phyloP scores from a whole-genome alignment of 2,329 filamentous ascomycete genomes.

The Hymenoscyphus repandus region DNA sequence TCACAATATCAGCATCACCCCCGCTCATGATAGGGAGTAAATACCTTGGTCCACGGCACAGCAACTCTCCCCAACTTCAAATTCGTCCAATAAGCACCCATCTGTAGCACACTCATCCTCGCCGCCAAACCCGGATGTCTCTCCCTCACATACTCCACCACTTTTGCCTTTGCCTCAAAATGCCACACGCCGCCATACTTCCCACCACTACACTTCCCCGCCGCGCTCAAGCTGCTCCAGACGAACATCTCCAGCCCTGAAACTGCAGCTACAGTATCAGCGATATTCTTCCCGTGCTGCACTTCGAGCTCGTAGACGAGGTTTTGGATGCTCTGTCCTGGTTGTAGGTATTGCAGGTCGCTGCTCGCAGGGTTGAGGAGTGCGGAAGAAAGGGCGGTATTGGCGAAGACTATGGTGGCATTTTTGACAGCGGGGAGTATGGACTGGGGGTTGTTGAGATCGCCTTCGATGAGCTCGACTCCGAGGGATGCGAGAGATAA shows the following conservation, averaged over 20 bases:
- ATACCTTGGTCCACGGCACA: constrained; percentile 16
- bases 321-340: constrained; percentile 12
- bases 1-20: background rate
- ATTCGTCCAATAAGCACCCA: constrained; percentile 33
- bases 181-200: constrained; percentile 35
- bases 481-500: constrained; percentile 34
- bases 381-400: constrained; percentile 34
- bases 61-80: constrained; percentile 17
- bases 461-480: constrained; percentile 35
- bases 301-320: constrained; percentile 38
- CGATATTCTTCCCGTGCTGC: constrained; percentile 32
- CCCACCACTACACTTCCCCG: constrained; percentile 32
- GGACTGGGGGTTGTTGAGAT: constrained; percentile 35
- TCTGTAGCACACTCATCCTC: constrained; percentile 31
- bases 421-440: constrained; percentile 38
- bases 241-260: constrained; percentile 33
- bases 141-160: constrained; percentile 25
- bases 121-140: constrained; percentile 24
- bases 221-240: constrained; percentile 34
- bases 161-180: constrained; percentile 34
- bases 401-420: constrained; percentile 43
- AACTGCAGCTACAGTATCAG: constrained; percentile 29
- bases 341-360: constrained; percentile 7
- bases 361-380: constrained; percentile 17
- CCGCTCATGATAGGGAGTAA: background rate